phyloP scores from a whole-genome alignment of 371 early-diverging fungal genomes.

The Lichtheimia corymbifera region DNA sequence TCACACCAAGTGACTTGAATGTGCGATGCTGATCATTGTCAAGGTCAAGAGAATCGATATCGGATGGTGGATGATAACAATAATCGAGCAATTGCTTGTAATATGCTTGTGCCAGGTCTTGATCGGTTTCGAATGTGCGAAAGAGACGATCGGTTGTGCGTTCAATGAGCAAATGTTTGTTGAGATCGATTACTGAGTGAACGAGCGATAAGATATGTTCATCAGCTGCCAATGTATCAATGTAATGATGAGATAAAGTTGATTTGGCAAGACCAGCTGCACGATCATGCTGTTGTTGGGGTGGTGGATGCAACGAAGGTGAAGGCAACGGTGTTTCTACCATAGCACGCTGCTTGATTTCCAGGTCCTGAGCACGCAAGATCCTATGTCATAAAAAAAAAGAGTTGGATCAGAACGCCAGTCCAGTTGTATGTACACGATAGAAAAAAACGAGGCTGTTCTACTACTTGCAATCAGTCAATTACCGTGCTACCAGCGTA shows the following conservation, averaged over 20 bases:
- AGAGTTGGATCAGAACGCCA: too few relatives aligned
- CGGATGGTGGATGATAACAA: slow-evolving; percentile 33
- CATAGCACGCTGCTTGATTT: slow-evolving; percentile 23
- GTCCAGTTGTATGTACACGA: background rate
- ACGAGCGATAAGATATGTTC: slow-evolving; percentile 39
- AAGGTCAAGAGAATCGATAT: slow-evolving; percentile 36
- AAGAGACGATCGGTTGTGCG: slow-evolving; percentile 48
- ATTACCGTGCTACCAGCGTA: slow-evolving; percentile 58
- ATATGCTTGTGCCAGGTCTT: slow-evolving; percentile 28
- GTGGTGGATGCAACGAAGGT: slow-evolving; percentile 15
- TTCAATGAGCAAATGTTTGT: slow-evolving; percentile 49
- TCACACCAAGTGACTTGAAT: slow-evolving; percentile 62
- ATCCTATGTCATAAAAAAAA: slow-evolving; percentile 18
- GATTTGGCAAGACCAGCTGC: slow-evolving; percentile 6
- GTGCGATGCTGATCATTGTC: slow-evolving; percentile 48
- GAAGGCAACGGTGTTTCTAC: slow-evolving; percentile 21
- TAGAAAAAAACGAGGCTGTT: slow-evolving; percentile 1
- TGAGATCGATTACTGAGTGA: slow-evolving; percentile 48
- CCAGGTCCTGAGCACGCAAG: slow-evolving; percentile 43
- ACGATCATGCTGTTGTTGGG: background rate
- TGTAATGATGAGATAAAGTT: slow-evolving; percentile 11
- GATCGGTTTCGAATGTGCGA: slow-evolving; percentile 43
- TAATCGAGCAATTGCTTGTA: slow-evolving; percentile 38
- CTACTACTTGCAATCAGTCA: slow-evolving; percentile 1
- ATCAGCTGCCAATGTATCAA: slow-evolving; percentile 36